Base-by-base conservation (phyloP, 2,329 filamentous ascomycete genomes). In the Cladosporium phlei region DNA sequence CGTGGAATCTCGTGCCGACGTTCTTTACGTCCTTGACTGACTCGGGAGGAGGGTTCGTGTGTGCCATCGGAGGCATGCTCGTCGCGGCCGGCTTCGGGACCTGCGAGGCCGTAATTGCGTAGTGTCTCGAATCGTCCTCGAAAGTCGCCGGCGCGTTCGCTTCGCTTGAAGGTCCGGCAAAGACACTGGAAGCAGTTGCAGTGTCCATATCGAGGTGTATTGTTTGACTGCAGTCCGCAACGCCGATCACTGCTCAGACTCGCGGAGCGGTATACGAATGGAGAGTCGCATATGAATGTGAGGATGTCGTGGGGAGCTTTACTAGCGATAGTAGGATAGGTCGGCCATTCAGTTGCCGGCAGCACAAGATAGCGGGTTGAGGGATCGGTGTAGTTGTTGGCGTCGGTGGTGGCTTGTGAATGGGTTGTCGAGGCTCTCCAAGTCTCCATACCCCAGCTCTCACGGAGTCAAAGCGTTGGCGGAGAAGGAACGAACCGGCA, bases 111-210 rank as follows among this genome's bases (percentile, higher is more conserved):
- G 59, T 52, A 21, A 55, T 53, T 28, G 60, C 58, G 43, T 55
- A 59, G 50, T 61, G 57, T 33, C 57, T 49, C 21, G 50, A 37
- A 35, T 60, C 57, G 32, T 62, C 59, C 19, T 62, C 59, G 47
- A 54, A 52, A 29, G 48, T 37, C 16, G 49, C 46, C 10, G 57
- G 47, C 12, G 54, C 48, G 28, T 46, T 52, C 9, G 51, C 46
- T 33, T 57, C 54, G 47, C 49, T 57, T 38, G 53, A 54, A 28
- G 53, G 52, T 24, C 47, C 54, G n/a, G 51, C 51, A 9, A 47
- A 45, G 20, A 16, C 21, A n/a, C 14, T 47, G 2, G 45, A 40
- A 29, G 45, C 22, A 34, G 45, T 34, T 21, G 37, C 29, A 21
- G 35, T 12, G 35, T 47, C 45, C 45, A 47, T 47, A 37, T 32